phyloP scores from a whole-genome alignment of 2,329 filamentous ascomycete species.

The Pestalotiopsis fici region DNA sequence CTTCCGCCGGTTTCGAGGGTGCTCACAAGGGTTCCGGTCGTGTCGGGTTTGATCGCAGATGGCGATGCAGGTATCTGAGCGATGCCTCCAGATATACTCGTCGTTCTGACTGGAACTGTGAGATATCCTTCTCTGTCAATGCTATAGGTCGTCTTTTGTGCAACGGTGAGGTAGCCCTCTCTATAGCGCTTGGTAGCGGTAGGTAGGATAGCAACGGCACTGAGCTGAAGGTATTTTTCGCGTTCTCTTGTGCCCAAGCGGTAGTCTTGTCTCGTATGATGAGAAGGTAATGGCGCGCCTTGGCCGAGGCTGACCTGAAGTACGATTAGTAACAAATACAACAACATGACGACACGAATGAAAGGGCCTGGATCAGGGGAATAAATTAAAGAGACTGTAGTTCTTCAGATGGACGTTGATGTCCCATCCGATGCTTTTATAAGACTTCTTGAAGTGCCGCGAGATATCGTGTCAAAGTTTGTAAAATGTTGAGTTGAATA shows the following conservation, averaged over 20 bases:
- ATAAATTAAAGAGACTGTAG: background rate
- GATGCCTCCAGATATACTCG: conserved; percentile 27
- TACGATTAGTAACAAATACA: conserved; percentile 26
- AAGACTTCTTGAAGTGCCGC: background rate
- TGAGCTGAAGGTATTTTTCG: conserved; percentile 17
- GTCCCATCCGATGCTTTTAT: background rate
- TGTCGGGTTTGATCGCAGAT: conserved; percentile 27
- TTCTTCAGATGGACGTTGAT: background rate
- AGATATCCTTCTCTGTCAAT: conserved; percentile 22
- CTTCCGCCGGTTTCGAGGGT: conserved; percentile 28
- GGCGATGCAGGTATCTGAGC: conserved; percentile 34
- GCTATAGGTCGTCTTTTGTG: conserved; percentile 1
- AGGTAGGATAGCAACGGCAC: background rate
- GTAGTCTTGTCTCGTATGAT: conserved; percentile 5
- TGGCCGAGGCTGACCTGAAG: conserved; percentile 23
- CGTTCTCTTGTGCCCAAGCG: background rate
- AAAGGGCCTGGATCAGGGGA: background rate
- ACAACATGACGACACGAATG: conserved; percentile 18
- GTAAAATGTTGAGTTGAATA: background rate
- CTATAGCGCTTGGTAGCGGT: conserved; percentile 14
- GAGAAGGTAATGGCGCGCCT: conserved; percentile 17
- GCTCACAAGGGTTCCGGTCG: conserved; percentile 33
- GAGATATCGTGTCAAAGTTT: background rate
- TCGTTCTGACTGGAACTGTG: conserved; percentile 31
- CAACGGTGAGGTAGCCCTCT: conserved; percentile 20